Evolutionary conservation across 257 asterid genomes (phyloP).

Genomic region (Sherardia arvensis): DNA sequence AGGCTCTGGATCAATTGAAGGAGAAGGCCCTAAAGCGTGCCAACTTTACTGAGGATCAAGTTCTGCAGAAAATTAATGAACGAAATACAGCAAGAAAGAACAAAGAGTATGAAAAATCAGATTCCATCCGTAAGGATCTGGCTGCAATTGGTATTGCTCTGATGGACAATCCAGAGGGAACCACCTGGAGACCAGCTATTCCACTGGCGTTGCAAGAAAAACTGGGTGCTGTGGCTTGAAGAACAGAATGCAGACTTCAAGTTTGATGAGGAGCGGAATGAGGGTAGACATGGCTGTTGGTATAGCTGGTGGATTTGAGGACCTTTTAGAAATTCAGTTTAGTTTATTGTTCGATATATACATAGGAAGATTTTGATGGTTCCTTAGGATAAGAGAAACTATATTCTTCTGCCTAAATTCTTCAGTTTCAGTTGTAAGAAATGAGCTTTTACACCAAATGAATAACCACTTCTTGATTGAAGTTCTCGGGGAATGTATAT

Average conservation of each 20-base stretch:
- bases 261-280: not conserved
- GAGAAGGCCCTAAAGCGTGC: constrained; percentile 73
- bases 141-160: constrained; percentile 75
- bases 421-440: not conserved
- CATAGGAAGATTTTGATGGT: not conserved
- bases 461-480: not conserved
- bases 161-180: constrained; percentile 74
- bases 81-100: constrained; percentile 55
- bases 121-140: constrained; percentile 61
- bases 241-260: not conserved
- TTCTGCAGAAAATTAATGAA: constrained; percentile 36
- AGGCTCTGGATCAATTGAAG: constrained; percentile 65
- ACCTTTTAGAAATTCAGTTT: not conserved
- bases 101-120: constrained; percentile 79
- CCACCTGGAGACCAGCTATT: constrained; percentile 56
- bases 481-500: not conserved
- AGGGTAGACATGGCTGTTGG: not conserved
- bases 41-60: constrained; percentile 56
- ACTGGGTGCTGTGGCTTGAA: constrained; percentile 28
- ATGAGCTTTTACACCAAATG: not conserved
- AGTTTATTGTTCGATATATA: no score
- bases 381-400: not conserved
- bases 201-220: constrained; percentile 47
- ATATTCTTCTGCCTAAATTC: not conserved
- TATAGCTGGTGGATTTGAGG: not conserved